Percentiles rank a stretch among this genome's conserved stretches.
Evolutionary conservation across 2,329 filamentous ascomycete species (phyloP).

Genomic region (Diplocarpon mali): DNA sequence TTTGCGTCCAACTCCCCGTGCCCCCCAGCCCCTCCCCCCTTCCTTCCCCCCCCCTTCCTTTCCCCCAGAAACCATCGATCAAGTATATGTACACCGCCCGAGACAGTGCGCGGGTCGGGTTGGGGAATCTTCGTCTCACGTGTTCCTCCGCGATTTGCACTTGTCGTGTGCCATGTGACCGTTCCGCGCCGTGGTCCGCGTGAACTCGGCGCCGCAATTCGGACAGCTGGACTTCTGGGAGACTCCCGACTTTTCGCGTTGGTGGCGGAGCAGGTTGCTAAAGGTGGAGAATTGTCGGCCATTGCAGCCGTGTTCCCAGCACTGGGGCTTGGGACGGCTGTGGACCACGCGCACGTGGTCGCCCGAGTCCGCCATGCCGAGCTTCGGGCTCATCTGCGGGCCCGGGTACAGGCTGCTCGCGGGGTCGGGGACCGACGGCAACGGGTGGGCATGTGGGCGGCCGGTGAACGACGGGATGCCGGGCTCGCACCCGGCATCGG

Average conservation of each 20-base stretch:
- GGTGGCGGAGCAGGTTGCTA: conserved; percentile 85
- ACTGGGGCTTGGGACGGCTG: conserved; percentile 82
- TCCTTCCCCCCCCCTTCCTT: not conserved
- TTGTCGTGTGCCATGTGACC: conserved; percentile 82
- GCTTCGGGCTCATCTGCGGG: conserved; percentile 29
- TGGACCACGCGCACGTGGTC: conserved; percentile 58
- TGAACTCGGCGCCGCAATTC: conserved; percentile 88
- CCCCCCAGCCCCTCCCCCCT: no score
- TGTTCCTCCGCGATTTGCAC: conserved; percentile 62
- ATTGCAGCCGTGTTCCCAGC: conserved; percentile 96
- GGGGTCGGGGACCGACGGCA: conserved; percentile 24
- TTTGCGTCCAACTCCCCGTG: no score
- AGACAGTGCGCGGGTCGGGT: conserved; percentile 2
- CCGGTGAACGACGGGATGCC: conserved; percentile 21
- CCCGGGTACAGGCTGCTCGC: conserved; percentile 20
- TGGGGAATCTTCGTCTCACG: no score
- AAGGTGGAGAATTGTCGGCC: conserved; percentile 93
- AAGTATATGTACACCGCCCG: conserved; percentile 8
- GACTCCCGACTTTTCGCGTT: conserved; percentile 87
- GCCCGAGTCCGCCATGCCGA: conserved; percentile 31
- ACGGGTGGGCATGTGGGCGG: conserved; percentile 23
- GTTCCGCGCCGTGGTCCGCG: conserved; percentile 76
- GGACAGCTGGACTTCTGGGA: conserved; percentile 82
- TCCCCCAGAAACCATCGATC: no score
- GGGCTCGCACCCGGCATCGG: conserved; percentile 14